Evolutionary conservation across 345 rosid genomes (phyloP).

Genomic region (Melaleuca quinquenervia): DNA sequence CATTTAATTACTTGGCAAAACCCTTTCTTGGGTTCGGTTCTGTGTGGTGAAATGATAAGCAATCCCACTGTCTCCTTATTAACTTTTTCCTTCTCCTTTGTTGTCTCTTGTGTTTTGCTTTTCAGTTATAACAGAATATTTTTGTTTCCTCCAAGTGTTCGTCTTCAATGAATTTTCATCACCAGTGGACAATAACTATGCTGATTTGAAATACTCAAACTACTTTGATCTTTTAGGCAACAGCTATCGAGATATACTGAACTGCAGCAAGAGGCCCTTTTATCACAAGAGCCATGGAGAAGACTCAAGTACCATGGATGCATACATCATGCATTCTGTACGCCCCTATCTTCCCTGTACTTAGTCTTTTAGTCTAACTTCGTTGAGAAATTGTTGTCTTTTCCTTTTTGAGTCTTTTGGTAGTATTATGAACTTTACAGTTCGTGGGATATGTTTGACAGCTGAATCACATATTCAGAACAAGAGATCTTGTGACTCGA

Average conservation of each 20-base stretch:
- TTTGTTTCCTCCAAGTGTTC: not conserved
- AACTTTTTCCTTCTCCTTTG: not conserved
- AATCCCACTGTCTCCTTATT: not conserved
- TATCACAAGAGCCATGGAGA: slow-evolving; percentile 66
- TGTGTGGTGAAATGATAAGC: not conserved
- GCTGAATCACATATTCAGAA: slow-evolving; percentile 81
- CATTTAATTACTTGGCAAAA: not conserved
- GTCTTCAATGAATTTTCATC: not conserved
- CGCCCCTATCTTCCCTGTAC: slow-evolving; percentile 10
- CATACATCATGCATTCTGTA: slow-evolving; percentile 86
- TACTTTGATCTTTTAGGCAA: slow-evolving; percentile 25
- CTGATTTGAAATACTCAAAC: not conserved
- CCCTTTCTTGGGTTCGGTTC: not conserved
- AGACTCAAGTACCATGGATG: slow-evolving; percentile 70
- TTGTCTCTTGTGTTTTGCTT: not conserved
- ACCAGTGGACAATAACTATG: not conserved
- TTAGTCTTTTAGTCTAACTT: not conserved
- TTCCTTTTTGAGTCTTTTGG: not conserved
- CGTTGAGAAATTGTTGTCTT: not conserved
- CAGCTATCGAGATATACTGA: slow-evolving; percentile 75
- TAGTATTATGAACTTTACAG: not conserved
- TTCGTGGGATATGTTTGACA: slow-evolving; percentile 28
- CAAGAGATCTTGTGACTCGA: slow-evolving; percentile 64
- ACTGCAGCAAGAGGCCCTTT: slow-evolving; percentile 81
- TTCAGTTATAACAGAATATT: not conserved